Conservation (phyloP, 83 land plant species). For the Picea mariana region DNA sequence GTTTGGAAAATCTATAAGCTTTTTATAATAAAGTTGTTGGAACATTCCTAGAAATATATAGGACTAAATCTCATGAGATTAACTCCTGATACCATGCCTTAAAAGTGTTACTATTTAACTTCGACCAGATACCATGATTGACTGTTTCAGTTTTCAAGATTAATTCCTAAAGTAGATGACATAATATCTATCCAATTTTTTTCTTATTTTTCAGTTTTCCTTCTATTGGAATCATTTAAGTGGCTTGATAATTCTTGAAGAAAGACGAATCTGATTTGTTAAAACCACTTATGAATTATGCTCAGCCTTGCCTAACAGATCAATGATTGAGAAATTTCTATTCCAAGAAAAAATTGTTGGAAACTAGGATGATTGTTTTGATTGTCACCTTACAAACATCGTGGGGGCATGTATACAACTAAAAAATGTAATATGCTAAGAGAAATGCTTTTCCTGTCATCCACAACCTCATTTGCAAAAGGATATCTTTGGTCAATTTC, state of each 20-base stretch:
- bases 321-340: not conserved
- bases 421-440: not conserved
- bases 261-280: not conserved
- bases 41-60: no score
- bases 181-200: no score
- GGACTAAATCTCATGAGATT: no score
- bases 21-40: no score
- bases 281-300: not conserved
- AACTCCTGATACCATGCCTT: no score
- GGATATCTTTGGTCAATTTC: not conserved
- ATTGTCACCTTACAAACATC: not conserved
- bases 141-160: no score
- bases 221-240: no score
- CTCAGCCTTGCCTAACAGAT: not conserved
- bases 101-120: no score
- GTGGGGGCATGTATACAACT: not conserved
- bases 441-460: not conserved
- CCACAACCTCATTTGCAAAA: not conserved
- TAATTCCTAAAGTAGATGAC: no score
- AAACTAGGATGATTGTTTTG: not conserved
- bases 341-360: not conserved
- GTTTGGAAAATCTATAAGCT: no score
- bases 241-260: not conserved
- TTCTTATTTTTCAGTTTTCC: no score
- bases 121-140: no score